Evolutionary conservation across 768 basidiomycete genomes (phyloP), one percentile per base, ranked within the genome.

Genomic region (Agaricus sinodeliciosus): DNA sequence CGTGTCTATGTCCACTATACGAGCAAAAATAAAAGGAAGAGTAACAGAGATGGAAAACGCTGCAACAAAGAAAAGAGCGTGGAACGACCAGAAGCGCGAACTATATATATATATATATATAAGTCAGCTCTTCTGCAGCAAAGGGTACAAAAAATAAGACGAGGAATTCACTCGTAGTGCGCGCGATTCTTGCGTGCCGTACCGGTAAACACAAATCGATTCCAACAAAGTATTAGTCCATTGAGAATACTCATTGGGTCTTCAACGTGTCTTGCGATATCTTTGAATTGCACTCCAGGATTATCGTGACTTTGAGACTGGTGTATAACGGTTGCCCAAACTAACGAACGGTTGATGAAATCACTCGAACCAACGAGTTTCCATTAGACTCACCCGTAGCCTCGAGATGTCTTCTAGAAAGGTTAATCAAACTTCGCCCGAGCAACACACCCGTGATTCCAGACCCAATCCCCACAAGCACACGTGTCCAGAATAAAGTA

Each of bases 271-370:
- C 64, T 62, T 0, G 67, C 70, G 27, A 75, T 57, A 63, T 74
- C 73, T 51, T 60, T 64, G 27, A 75, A 39, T 35, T 65, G 57
- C 11, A 74, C 60, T 12, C 74, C 73, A 7, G 69, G 65, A 31
- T 42, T 39, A 15, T 55, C 57, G 26, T 49, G 54, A 47, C 60
- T 58, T 16, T 62, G 62, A 19, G 72, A 73, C 55, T 70, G 70
- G 43, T 75, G 72, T 12, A 75, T 72, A 9, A 75, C 57, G 2
- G 73, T 75, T 2, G 73, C 73, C 73, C 74, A 75, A 2, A 70
- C 73, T 75, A 39, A 28, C 42, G 16, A 50, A 43, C 34, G 45
- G 3, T 25, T 41, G 28, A n/a, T 15, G n/a, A 11, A 22, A 18
- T 19, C 12, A 52, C 22, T 16, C 3, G 4, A 37, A 37, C 36